phyloP scores from a whole-genome alignment of 2,329 filamentous ascomycete species.

The Aureobasidium sp. region DNA sequence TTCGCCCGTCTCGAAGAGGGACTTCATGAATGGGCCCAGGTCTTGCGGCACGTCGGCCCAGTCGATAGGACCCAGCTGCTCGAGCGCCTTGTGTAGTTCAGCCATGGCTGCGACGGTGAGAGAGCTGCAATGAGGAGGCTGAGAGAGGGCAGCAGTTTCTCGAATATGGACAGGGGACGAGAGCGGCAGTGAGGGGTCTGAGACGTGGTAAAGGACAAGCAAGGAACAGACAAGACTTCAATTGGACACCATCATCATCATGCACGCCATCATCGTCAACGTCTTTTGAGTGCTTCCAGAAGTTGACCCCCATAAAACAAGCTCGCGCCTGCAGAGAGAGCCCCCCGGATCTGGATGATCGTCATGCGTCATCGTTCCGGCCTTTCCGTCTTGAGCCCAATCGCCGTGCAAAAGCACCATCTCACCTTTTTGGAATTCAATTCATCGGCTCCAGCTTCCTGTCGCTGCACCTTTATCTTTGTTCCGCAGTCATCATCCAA shows the following conservation, averaged over 20 bases:
- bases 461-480: neutral
- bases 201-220: neutral
- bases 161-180: neutral
- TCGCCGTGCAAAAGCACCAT: neutral
- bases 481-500: neutral
- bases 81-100: slow-evolving; percentile 41
- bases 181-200: neutral
- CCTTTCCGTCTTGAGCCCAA: neutral
- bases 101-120: slow-evolving; percentile 25
- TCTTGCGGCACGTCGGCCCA: slow-evolving; percentile 40
- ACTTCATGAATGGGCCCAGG: slow-evolving; percentile 35
- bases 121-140: neutral
- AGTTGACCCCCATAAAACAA: slow-evolving; percentile 7
- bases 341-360: neutral
- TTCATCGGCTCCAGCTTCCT: neutral
- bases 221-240: neutral
- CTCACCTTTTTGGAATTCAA: neutral
- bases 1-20: slow-evolving; percentile 51
- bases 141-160: neutral
- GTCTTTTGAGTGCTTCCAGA: neutral
- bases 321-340: neutral
- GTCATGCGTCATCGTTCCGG: slow-evolving; percentile 4
- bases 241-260: neutral
- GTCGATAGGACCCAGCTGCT: slow-evolving; percentile 37
- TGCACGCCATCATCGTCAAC: slow-evolving; percentile 10